phyloP scores from a whole-genome alignment of 2,329 filamentous ascomycete species.

The Pseudocercospora pini-densiflorae region DNA sequence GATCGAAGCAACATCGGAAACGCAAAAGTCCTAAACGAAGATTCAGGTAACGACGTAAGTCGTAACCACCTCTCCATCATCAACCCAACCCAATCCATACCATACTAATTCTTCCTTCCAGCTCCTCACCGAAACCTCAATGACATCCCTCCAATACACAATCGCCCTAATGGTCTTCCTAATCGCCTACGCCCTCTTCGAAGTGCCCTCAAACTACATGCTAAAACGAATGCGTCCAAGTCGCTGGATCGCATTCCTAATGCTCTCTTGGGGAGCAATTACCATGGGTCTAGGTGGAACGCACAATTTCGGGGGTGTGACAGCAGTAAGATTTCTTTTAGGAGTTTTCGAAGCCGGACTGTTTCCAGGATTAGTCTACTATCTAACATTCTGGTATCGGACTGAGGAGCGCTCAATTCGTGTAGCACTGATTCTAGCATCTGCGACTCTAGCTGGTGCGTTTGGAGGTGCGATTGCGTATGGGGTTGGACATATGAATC shows the following conservation, averaged over 20 bases:
- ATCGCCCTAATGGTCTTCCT: conserved; percentile 59
- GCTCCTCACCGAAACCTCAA: conserved; percentile 64
- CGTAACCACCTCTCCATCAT: background rate
- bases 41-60: conserved; percentile 58
- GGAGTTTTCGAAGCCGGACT: conserved; percentile 60
- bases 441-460: conserved; percentile 40
- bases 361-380: conserved; percentile 54
- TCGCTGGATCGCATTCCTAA: conserved; percentile 40
- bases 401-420: conserved; percentile 38
- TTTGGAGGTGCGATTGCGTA: conserved; percentile 43
- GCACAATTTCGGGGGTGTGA: conserved; percentile 48
- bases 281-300: conserved; percentile 50
- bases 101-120: conserved; percentile 3
- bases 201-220: conserved; percentile 49
- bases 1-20: conserved; percentile 63
- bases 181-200: conserved; percentile 53
- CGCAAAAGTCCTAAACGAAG: conserved; percentile 62
- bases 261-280: conserved; percentile 38
- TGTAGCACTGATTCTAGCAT: conserved; percentile 39
- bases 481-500: conserved; percentile 60
- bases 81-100: background rate
- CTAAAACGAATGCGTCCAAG: conserved; percentile 50
- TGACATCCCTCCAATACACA: conserved; percentile 66
- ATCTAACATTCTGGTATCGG: conserved; percentile 39
- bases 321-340: conserved; percentile 48